phyloP scores from a whole-genome alignment of 1,139 yeast genomes.

The Pichia sp. region DNA sequence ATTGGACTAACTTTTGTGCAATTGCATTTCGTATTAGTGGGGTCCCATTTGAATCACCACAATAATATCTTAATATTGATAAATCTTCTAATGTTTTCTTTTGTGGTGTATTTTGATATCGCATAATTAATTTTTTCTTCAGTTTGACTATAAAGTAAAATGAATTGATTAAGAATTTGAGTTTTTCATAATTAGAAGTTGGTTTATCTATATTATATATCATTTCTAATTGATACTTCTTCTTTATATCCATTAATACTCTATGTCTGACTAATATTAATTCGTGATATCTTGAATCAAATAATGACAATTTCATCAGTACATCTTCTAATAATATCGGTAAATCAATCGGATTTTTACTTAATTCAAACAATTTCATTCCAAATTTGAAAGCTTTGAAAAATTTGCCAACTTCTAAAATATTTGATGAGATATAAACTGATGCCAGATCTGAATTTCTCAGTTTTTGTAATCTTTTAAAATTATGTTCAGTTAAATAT shows the following conservation, averaged over 20 bases:
- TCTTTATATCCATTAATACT: conserved; percentile 1
- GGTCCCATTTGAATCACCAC: conserved; percentile 16
- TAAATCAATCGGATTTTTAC: background rate
- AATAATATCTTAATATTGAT: conserved; percentile 17
- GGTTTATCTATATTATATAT: background rate
- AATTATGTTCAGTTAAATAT: conserved; percentile 2
- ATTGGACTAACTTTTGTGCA: conserved; percentile 9
- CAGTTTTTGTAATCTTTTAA: background rate
- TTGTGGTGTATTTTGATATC: background rate
- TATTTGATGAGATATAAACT: conserved; percentile 17
- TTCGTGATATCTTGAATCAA: conserved; percentile 20
- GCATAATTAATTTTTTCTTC: background rate
- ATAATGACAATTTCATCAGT: conserved; percentile 12
- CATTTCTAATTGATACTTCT: background rate
- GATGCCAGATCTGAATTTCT: conserved; percentile 10
- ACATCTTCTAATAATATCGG: conserved; percentile 14
- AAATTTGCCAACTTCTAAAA: conserved; percentile 8
- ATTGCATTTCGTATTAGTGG: conserved; percentile 11
- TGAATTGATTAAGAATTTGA: background rate
- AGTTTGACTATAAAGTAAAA: background rate
- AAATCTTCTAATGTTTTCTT: conserved; percentile 14
- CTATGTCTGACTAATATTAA: conserved; percentile 7
- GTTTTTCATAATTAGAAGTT: background rate
- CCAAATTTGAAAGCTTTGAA: background rate
- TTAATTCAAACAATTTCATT: background rate